Evolutionary conservation across 495 filamentous ascomycete species (phyloP), one percentile per base, ranked within the genome.

Genomic region (Pyrenopolyporus hunteri): DNA sequence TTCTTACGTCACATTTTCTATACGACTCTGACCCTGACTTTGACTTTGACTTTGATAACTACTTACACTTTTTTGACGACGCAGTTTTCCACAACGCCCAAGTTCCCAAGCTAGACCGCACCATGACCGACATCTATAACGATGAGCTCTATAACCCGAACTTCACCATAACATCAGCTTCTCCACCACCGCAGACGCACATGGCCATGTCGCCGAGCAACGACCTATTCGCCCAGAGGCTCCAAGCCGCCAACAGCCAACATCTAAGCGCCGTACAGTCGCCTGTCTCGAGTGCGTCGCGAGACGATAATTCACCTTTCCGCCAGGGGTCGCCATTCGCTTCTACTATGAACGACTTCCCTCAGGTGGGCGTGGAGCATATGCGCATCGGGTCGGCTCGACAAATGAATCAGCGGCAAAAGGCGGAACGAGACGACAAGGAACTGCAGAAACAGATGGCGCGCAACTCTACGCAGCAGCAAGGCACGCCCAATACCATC

Each of bases 61-160:
- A 63, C 76, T 80, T 68, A 78, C 76, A 68, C 49, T 52, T 49
- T n/a, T 56, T 59, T 35, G 57, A 70, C 59, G 78, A 82, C 74
- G 57, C 74, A 80, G 80, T 64, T 68, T 78, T 79, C 68, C 75
- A 82, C 76, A 80, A 78, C 63, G 70, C 73, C 47, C 73, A 78
- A 25, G 79, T 90, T 31, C 90, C 92, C 4, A 95, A 94, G 73
- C 81, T 97, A 57, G 86, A 89, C 47, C 83, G 92, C 43, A 95
- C 92, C 6, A 88, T 92, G 70, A 92, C 91, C 6, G 92, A 96
- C 68, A 82, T 89, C 23, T 92, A 89, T 66, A 80, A 85, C 66
- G 93, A 97, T 70, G 91, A 94, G 66, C 83, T 97, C 1, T 97
- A 88, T 82, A 90, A 87, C 60, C 87, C 90, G 6, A 78, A 75